Percentiles rank a stretch among this genome's conserved stretches.
phyloP scores from a whole-genome alignment of 192 early-diverging fungal species.

The Rhizophagus clarus region DNA sequence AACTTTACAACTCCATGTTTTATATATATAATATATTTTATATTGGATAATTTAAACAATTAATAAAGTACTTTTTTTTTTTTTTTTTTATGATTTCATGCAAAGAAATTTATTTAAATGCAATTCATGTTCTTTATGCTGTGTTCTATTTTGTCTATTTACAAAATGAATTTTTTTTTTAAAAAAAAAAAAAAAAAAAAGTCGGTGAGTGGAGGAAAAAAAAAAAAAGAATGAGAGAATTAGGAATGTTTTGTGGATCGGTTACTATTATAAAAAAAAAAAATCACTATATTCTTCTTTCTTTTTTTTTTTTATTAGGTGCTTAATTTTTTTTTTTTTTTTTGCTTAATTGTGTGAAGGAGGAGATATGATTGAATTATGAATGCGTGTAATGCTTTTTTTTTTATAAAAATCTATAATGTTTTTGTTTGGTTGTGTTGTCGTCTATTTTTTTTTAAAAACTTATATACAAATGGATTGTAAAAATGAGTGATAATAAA shows the following conservation, averaged over 20 bases:
- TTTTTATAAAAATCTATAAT: not conserved
- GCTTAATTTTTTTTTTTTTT: not conserved
- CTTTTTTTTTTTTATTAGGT: not conserved
- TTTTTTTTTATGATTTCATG: too few species aligned
- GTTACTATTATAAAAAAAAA: too few species aligned
- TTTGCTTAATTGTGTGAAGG: not conserved
- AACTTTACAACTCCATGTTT: too few species aligned
- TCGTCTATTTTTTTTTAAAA: not conserved
- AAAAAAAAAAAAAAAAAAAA: not conserved
- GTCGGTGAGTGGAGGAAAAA: too few species aligned
- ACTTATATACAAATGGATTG: not conserved
- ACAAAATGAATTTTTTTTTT: not conserved
- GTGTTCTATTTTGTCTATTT: not conserved
- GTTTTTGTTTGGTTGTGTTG: not conserved
- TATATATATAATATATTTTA: too few species aligned
- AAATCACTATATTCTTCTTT: constrained; percentile 11
- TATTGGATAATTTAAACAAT: too few species aligned
- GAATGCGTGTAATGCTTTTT: not conserved
- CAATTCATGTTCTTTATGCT: too few species aligned
- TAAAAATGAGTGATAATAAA: not conserved
- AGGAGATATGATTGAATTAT: not conserved
- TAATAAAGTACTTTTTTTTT: too few species aligned
- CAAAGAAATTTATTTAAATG: too few species aligned
- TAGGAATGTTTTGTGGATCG: too few species aligned
- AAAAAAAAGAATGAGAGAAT: too few species aligned